Evolutionary conservation across 1,139 yeast species (phyloP).

Genomic region (Suhomyces kunorum): DNA sequence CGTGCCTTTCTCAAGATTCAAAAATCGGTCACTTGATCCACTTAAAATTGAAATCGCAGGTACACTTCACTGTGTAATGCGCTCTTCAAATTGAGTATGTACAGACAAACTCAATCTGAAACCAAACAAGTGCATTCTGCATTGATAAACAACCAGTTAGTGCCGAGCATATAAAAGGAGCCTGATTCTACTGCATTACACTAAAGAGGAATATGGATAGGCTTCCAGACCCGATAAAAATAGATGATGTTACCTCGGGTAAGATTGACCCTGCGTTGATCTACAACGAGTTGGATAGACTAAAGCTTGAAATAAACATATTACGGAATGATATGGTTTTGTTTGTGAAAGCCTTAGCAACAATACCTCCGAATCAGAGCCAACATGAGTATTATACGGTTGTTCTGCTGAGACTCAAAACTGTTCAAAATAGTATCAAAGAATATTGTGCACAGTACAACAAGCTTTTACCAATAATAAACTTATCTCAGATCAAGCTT

Average conservation of each 20-base stretch:
- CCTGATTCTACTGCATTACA: no score
- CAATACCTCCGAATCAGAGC: conserved; percentile 36
- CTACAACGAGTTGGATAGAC: conserved; percentile 42
- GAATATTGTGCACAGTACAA: conserved; percentile 49
- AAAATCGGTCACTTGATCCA: no score
- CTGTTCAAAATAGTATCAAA: conserved; percentile 41
- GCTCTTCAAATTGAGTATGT: no score
- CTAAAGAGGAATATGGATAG: no score
- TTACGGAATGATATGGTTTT: conserved; percentile 47
- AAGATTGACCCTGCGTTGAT: conserved; percentile 40
- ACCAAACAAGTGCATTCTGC: no score
- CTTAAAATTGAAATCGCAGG: no score
- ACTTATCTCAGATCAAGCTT: conserved; percentile 50
- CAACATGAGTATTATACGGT: conserved; percentile 41
- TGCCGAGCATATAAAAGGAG: no score
- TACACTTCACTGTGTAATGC: no score
- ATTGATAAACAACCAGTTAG: no score
- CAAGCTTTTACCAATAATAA: conserved; percentile 49
- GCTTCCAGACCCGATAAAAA: conserved; percentile 42
- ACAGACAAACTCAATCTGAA: no score
- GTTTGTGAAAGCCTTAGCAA: conserved; percentile 42
- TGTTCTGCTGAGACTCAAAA: conserved; percentile 32
- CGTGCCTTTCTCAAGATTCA: no score
- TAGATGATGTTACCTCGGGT: conserved; percentile 51
- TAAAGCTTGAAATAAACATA: conserved; percentile 46